Conservation (phyloP, 768 basidiomycete species). For the Mycena amicta region DNA sequence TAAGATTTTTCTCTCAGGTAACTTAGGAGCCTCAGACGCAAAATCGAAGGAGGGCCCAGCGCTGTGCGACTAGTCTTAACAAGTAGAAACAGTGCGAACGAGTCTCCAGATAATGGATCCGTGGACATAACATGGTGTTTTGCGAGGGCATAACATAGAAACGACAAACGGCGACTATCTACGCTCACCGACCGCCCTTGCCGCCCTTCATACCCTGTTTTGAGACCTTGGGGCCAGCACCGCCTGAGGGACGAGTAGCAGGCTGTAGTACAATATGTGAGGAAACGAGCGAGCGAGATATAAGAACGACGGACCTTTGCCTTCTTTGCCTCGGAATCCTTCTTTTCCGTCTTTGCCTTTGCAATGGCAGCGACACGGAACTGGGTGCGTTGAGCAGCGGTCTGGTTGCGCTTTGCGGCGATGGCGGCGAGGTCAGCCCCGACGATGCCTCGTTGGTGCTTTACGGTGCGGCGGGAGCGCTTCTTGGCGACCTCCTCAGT, state of each 20-base stretch:
- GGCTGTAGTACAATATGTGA: conserved; percentile 42
- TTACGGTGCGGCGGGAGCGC: conserved; percentile 93
- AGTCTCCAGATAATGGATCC: no score
- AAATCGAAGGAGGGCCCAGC: no score
- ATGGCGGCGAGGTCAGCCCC: conserved; percentile 94
- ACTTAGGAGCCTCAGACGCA: no score
- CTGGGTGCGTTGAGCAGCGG: conserved; percentile 78
- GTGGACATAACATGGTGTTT: no score
- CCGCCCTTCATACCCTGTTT: conserved; percentile 97
- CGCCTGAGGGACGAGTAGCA: conserved; percentile 48
- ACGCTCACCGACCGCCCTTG: conserved; percentile 68
- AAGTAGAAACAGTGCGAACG: no score
- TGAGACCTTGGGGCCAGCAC: conserved; percentile 80
- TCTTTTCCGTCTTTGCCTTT: conserved; percentile 96
- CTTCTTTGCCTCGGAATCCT: conserved; percentile 94
- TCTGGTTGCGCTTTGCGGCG: conserved; percentile 91
- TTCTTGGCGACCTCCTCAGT: conserved; percentile 99
- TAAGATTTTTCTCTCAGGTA: no score
- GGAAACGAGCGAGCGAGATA: background rate
- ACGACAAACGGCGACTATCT: background rate
- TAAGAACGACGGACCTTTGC: conserved; percentile 63
- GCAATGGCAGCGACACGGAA: conserved; percentile 83
- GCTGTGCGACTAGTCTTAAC: no score
- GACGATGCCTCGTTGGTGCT: conserved; percentile 97
- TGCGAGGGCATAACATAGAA: conserved; percentile 4